Evolutionary conservation across 1,284 basidiomycete species (phyloP).

Genomic region (Meripilus lineatus): DNA sequence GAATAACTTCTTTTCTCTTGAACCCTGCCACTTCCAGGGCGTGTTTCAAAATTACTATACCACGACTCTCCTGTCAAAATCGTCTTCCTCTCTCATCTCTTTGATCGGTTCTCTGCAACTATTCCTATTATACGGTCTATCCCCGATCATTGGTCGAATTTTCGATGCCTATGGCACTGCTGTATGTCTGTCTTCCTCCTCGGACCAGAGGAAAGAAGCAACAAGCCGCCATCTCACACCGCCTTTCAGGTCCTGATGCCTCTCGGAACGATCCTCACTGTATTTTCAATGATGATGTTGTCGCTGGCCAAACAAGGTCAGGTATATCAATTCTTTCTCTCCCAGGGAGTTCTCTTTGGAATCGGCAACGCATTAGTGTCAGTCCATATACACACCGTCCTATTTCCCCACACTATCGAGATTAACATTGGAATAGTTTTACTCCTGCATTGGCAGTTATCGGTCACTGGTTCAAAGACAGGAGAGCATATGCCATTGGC

Average conservation of each 20-base stretch:
- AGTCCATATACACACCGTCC: no score
- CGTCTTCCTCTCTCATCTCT: conserved; percentile 34
- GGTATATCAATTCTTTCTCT: conserved; percentile 33
- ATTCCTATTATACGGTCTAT: conserved; percentile 32
- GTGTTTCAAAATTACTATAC: conserved; percentile 39
- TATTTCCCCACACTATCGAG: conserved; percentile 35
- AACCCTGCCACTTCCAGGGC: no score
- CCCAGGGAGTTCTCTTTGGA: conserved; percentile 31
- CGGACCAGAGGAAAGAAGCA: not conserved
- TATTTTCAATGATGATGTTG: conserved; percentile 31
- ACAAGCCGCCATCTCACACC: not conserved
- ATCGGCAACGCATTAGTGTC: conserved; percentile 29
- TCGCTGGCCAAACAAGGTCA: conserved; percentile 28
- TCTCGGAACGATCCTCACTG: conserved; percentile 26
- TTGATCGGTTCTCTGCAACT: conserved; percentile 41
- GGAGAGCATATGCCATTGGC: conserved; percentile 49
- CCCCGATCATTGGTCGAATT: conserved; percentile 27
- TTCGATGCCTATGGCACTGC: conserved; percentile 32
- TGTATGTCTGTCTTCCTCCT: conserved; percentile 4
- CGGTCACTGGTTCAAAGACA: conserved; percentile 25
- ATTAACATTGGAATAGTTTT: conserved; percentile 31
- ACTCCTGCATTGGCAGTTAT: conserved; percentile 5
- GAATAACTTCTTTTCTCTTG: conserved; percentile 3
- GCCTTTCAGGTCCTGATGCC: conserved; percentile 24
- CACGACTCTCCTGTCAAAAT: conserved; percentile 27